Base-by-base conservation (phyloP, 352 stramenopile genomes). In the Pythium sukuiense region DNA sequence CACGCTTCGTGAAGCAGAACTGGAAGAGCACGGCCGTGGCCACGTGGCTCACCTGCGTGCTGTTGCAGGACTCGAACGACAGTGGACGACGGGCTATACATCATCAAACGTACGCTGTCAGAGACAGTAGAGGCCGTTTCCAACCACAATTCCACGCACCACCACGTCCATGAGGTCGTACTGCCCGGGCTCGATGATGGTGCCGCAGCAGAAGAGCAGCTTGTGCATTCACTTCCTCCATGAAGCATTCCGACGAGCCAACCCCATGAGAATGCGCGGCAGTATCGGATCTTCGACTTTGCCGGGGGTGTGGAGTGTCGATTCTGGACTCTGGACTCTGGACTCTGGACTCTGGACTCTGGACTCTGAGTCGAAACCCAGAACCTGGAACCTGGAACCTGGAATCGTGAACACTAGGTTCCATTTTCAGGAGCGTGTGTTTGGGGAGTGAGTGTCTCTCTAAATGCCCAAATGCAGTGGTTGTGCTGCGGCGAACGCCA, bases 1-100 rank as follows among this genome's bases (percentile, higher is more conserved):
- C 75, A 32, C 80, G 75, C 63, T 90, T 91, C 26, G 60, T 70
- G 66, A 93, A 93, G 73, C 86, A 95, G 68, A 95, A 55, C 49
- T 88, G 71, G 67, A 92, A 95, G 30, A 95, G 86, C 54, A 90
- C 81, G 11, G 67, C 68, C 7, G 74, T 63, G 2, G 80, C 75
- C 32, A 76, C 65, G 53, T 89, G 85, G 64, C 88, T 76, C 62
- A 75, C 78, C 66, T 93, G 85, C 46, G 87, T 80, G 27, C 64
- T 59, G 65, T 88, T 87, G 80, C 81, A 95, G 24, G 57, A 55
- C 62, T 74, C 68, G 57, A n/a, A 70, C 68, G 2, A 59, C 3
- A n/a, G 64, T 67, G 41, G 39, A 67, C 57, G 62, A 62, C 54
- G 68, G 68, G 5, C 62, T 67, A 39, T 27, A 59, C 1, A 50